phyloP scores from a whole-genome alignment of 306 rosid species.

The Abrus pulchellus region DNA sequence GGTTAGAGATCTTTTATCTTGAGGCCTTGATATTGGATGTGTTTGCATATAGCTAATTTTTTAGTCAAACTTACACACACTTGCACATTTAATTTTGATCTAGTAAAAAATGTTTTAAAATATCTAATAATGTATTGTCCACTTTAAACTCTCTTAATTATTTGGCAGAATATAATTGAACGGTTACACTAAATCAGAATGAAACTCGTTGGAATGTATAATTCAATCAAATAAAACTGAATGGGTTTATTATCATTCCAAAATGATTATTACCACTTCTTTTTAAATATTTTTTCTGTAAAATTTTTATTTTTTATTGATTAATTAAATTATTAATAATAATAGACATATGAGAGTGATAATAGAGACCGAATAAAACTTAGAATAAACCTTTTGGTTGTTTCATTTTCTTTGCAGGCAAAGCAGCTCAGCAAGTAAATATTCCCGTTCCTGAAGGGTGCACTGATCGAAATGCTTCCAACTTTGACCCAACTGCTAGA shows the following conservation, averaged over 20 bases:
- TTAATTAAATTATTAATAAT: too few relatives aligned
- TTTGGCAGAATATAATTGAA: conserved; percentile 7
- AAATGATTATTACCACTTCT: too few relatives aligned
- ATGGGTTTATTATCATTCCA: too few relatives aligned
- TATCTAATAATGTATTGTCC: background rate
- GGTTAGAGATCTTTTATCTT: conserved; percentile 60
- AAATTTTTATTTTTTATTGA: too few relatives aligned
- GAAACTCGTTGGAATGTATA: background rate
- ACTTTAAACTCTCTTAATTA: conserved; percentile 5
- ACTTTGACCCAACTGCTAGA: conserved; percentile 86
- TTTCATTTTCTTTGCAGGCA: conserved; percentile 53
- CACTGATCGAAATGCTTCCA: conserved; percentile 70
- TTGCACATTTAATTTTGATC: background rate
- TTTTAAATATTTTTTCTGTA: too few relatives aligned
- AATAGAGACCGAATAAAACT: too few relatives aligned
- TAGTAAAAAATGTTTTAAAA: background rate
- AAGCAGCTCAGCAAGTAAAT: conserved; percentile 78
- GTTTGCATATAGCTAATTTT: conserved; percentile 44
- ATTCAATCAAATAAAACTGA: background rate
- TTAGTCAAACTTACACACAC: background rate
- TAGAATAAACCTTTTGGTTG: background rate
- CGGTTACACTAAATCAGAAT: background rate
- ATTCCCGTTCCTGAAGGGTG: conserved; percentile 79
- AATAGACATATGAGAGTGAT: too few relatives aligned
- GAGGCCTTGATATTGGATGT: conserved; percentile 46